Evolutionary conservation across 495 filamentous ascomycete genomes (phyloP).

Genomic region (Tuber brumale): DNA sequence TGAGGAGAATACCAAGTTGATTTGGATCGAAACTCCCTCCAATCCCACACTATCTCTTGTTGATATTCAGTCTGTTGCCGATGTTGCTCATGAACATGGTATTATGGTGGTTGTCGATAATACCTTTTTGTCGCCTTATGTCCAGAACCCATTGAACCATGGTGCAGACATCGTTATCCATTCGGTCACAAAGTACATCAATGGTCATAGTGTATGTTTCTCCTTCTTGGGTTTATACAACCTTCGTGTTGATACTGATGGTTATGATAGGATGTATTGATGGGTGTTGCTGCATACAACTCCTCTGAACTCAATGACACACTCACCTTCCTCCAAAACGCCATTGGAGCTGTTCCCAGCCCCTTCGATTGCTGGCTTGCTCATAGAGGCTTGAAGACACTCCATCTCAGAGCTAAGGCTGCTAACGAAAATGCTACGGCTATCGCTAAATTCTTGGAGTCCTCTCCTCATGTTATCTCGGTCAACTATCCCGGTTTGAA

Average conservation of each 20-base stretch:
- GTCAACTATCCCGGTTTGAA: slow-evolving; percentile 94
- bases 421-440: slow-evolving; percentile 72
- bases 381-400: slow-evolving; percentile 94
- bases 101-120: slow-evolving; percentile 97
- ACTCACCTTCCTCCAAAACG: slow-evolving; percentile 90
- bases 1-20: slow-evolving; percentile 79
- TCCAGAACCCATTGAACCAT: slow-evolving; percentile 91
- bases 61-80: slow-evolving; percentile 78
- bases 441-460: slow-evolving; percentile 68
- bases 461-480: slow-evolving; percentile 70
- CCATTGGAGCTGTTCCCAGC: slow-evolving; percentile 88
- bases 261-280: slow-evolving; percentile 72
- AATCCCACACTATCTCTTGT: slow-evolving; percentile 91
- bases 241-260: slow-evolving; percentile 29
- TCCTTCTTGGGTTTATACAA: background rate
- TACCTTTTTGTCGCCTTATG: slow-evolving; percentile 91
- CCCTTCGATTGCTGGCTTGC: slow-evolving; percentile 98
- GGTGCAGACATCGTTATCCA: slow-evolving; percentile 98
- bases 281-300: slow-evolving; percentile 97
- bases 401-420: slow-evolving; percentile 84
- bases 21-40: slow-evolving; percentile 94
- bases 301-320: slow-evolving; percentile 66
- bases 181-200: slow-evolving; percentile 99
- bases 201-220: slow-evolving; percentile 67
- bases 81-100: slow-evolving; percentile 75